These are phyloP conservation scores for Dichomitus squalens DNA, from an alignment of 1,284 basidiomycete species.

Conservation along the genomic window DNA sequence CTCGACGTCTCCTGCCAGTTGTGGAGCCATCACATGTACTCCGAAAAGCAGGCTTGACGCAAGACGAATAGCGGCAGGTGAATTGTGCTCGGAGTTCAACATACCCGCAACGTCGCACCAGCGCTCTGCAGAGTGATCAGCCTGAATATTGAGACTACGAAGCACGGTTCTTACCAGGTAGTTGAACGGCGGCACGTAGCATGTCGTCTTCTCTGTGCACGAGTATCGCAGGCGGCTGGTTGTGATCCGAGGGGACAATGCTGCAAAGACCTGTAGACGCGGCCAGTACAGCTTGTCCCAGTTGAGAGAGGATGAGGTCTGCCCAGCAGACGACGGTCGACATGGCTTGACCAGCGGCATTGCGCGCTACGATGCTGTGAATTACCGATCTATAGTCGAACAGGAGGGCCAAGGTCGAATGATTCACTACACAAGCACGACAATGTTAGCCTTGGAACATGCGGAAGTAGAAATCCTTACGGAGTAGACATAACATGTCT, in stretches of 20 bases:
- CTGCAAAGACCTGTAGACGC: slow-evolving; percentile 32
- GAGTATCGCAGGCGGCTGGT: slow-evolving; percentile 5
- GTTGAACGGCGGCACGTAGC: slow-evolving; percentile 59
- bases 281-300: slow-evolving; percentile 44
- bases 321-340: slow-evolving; percentile 59
- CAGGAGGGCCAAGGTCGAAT: slow-evolving; percentile 39
- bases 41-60: slow-evolving; percentile 56
- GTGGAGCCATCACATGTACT: slow-evolving; percentile 53
- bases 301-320: slow-evolving; percentile 58
- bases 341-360: slow-evolving; percentile 23
- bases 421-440: slow-evolving; percentile 21
- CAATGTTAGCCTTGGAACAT: background rate
- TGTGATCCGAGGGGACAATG: background rate
- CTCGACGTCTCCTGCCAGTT: slow-evolving; percentile 15
- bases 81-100: slow-evolving; percentile 49
- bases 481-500: slow-evolving; percentile 1
- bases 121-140: slow-evolving; percentile 39
- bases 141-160: background rate
- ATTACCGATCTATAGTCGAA: slow-evolving; percentile 53
- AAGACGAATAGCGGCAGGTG: slow-evolving; percentile 62
- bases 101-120: slow-evolving; percentile 50
- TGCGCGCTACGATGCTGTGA: slow-evolving; percentile 42
- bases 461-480: slow-evolving; percentile 13
- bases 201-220: slow-evolving; percentile 48
- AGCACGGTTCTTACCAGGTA: slow-evolving; percentile 53